A percentile compares a stretch with the other conserved stretches of the same genome.
Conservation (phyloP, 1,284 basidiomycete species). For the Austroboletus niveus region DNA sequence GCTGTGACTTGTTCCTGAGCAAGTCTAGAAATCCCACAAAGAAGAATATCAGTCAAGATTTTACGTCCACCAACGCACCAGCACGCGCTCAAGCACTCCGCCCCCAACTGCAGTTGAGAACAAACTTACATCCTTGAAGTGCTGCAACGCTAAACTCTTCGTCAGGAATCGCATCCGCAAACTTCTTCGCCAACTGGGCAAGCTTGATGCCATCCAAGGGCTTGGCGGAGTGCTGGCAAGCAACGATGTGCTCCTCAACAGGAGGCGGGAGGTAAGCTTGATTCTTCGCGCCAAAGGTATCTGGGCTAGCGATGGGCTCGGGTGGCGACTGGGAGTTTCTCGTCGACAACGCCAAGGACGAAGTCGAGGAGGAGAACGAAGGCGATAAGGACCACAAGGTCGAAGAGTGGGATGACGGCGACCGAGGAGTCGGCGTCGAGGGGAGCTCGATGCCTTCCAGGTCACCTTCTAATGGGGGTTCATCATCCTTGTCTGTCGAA, state of each 20-base stretch:
- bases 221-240: conserved; percentile 57
- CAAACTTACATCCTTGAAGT: conserved; percentile 77
- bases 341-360: conserved; percentile 30
- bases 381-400: conserved; percentile 39
- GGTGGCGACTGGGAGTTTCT: conserved; percentile 26
- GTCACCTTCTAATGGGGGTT: conserved; percentile 43
- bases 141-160: conserved; percentile 84
- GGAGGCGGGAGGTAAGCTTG: conserved; percentile 64
- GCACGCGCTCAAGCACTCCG: conserved; percentile 7
- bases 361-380: conserved; percentile 35
- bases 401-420: conserved; percentile 31
- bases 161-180: conserved; percentile 73
- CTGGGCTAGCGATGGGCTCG: conserved; percentile 28
- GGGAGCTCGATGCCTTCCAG: conserved; percentile 49
- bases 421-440: conserved; percentile 35
- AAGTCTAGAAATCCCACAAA: conserved; percentile 47
- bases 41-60: conserved; percentile 18
- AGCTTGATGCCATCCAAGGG: conserved; percentile 63
- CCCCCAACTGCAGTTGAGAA: conserved; percentile 15
- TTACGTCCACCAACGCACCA: conserved; percentile 13
- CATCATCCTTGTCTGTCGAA: conserved; percentile 51
- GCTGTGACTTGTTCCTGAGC: conserved; percentile 76
- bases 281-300: conserved; percentile 55
- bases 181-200: conserved; percentile 63
- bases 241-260: conserved; percentile 55